phyloP scores from a whole-genome alignment of 371 early-diverging fungal species.

The Sporodiniella umbellata region DNA sequence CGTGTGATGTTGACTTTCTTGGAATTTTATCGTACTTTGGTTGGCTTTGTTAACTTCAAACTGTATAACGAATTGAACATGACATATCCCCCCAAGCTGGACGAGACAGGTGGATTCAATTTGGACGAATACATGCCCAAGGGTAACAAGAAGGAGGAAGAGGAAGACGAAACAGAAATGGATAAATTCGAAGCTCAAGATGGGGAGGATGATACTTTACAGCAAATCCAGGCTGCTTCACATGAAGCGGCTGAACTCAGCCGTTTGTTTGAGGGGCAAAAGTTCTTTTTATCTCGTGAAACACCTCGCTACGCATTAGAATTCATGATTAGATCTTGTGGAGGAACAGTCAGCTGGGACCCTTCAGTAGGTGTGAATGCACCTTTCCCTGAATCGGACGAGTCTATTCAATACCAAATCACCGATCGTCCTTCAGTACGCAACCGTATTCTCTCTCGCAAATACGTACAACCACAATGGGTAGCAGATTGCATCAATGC shows the following conservation, averaged over 20 bases:
- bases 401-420: conserved; percentile 85
- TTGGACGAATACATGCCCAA: conserved; percentile 56
- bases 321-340: conserved; percentile 86
- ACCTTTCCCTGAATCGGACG: conserved; percentile 74
- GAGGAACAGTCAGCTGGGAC: conserved; percentile 93
- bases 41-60: conserved; percentile 95
- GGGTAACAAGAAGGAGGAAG: conserved; percentile 25
- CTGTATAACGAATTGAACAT: conserved; percentile 85
- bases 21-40: conserved; percentile 89
- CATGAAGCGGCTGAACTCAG: conserved; percentile 51
- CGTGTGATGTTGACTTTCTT: conserved; percentile 95
- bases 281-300: conserved; percentile 92
- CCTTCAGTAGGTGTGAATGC: conserved; percentile 74
- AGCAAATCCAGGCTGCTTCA: conserved; percentile 55
- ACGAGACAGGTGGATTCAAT: conserved; percentile 74
- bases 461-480: conserved; percentile 99
- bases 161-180: conserved; percentile 42
- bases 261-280: conserved; percentile 72
- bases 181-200: conserved; percentile 37
- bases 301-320: conserved; percentile 90
- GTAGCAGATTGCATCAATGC: conserved; percentile 93
- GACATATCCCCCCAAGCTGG: conserved; percentile 86
- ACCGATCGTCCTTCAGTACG: conserved; percentile 79
- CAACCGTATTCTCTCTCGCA: conserved; percentile 65
- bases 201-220: conserved; percentile 44